Evolutionary conservation across 768 basidiomycete species (phyloP).

Genomic region (Leccinum variicolor): DNA sequence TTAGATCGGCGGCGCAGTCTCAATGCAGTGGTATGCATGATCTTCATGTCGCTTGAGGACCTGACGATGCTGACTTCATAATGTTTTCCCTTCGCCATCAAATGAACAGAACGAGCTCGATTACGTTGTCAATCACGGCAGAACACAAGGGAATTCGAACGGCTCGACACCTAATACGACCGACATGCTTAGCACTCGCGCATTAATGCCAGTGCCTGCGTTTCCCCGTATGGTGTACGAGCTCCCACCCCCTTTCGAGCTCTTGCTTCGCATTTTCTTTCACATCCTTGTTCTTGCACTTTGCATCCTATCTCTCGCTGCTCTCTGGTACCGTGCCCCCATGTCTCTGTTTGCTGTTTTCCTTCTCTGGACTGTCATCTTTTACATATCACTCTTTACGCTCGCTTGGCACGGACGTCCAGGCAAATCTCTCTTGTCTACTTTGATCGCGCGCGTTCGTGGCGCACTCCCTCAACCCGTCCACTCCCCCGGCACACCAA

Average conservation of each 20-base stretch:
- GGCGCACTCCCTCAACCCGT: conserved; percentile 25
- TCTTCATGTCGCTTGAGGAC: conserved; percentile 12
- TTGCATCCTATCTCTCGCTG: conserved; percentile 52
- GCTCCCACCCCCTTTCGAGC: conserved; percentile 36
- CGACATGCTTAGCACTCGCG: conserved; percentile 44
- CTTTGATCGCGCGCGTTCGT: conserved; percentile 45
- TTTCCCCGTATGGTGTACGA: conserved; percentile 24
- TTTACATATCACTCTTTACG: conserved; percentile 51
- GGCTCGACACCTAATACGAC: conserved; percentile 50
- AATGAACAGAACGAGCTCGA: conserved; percentile 66
- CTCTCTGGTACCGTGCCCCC: conserved; percentile 56
- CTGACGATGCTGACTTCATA: conserved; percentile 20
- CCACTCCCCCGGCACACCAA: conserved; percentile 34
- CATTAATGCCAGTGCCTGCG: conserved; percentile 29
- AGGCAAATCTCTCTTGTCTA: conserved; percentile 53
- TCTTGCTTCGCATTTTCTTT: conserved; percentile 48
- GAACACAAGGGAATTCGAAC: conserved; percentile 36
- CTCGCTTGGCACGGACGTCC: conserved; percentile 61
- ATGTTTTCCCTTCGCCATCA: conserved; percentile 12
- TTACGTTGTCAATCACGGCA: conserved; percentile 57
- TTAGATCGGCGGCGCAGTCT: conserved; percentile 68
- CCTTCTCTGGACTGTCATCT: conserved; percentile 55
- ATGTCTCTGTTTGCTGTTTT: conserved; percentile 60
- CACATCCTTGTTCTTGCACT: conserved; percentile 60
- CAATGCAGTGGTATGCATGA: conserved; percentile 58